These are phyloP conservation scores for Dalechampia spathulata DNA, from an alignment of 441 rosid species.

Conservation along the genomic window DNA sequence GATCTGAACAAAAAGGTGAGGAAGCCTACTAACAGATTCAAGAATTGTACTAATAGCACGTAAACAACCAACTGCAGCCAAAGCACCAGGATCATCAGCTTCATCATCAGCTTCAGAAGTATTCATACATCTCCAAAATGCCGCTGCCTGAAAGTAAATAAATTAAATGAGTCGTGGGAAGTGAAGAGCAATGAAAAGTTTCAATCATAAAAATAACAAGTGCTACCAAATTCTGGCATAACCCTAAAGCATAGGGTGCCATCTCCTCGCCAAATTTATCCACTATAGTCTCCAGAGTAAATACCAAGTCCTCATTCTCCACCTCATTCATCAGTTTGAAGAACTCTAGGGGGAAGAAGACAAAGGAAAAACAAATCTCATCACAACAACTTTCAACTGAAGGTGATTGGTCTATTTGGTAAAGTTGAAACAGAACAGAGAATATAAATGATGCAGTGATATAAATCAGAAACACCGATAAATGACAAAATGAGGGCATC, in stretches of 20 bases:
- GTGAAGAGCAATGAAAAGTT: not conserved
- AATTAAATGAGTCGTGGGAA: slow-evolving; percentile 10
- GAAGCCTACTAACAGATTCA: slow-evolving; percentile 93
- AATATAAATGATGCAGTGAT: too few species aligned
- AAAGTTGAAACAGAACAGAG: not conserved
- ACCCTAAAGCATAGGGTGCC: slow-evolving; percentile 95
- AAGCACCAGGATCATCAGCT: slow-evolving; percentile 93
- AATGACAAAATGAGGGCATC: not conserved
- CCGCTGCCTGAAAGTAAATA: slow-evolving; percentile 61
- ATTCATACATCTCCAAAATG: slow-evolving; percentile 97
- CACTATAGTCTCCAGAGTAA: slow-evolving; percentile 91
- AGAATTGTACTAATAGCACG: slow-evolving; percentile 99
- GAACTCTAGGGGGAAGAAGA: slow-evolving; percentile 49
- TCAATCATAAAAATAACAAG: not conserved
- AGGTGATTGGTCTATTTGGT: not conserved
- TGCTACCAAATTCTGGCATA: slow-evolving; percentile 96
- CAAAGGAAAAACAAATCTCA: not conserved
- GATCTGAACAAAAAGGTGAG: slow-evolving; percentile 85
- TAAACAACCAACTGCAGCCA: slow-evolving; percentile 98
- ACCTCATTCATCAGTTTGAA: slow-evolving; percentile 98
- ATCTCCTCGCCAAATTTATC: slow-evolving; percentile 99
- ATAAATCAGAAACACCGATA: too few species aligned
- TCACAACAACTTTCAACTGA: not conserved
- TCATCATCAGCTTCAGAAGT: slow-evolving; percentile 87
- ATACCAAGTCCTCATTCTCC: slow-evolving; percentile 97